Base-by-base conservation (phyloP, 1,139 yeast species). In the Yamadazyma membranifaciens region DNA sequence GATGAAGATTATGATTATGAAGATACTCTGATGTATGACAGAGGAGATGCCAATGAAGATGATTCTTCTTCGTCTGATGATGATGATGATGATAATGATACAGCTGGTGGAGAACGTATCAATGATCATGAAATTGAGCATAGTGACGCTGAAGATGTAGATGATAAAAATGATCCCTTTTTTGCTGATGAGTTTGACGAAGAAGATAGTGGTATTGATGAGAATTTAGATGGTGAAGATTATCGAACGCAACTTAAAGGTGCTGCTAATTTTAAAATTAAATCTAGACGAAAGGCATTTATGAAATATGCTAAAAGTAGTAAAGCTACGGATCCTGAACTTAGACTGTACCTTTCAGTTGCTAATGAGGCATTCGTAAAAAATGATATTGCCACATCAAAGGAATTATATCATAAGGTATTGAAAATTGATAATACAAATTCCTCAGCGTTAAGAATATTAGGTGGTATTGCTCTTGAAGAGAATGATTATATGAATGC, bases 341-440 rank as follows among this genome's bases (percentile, higher is more conserved):
- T 87, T 1, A 71, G 83, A 39, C 69, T 71, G 34, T 59, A 81
- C 38, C 60, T 87, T 29, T 81, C 94, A 4, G 71, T 73, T 49
- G 96, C 95, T 1, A 86, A 87, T 54, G 91, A 83, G 52, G 85
- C 87, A 0, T 89, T 82, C 67, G 95, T 84, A 1, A 58, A 75
- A 9, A 75, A 75, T 38, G 83, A 87, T 50, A 72, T 79, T 31
- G 81, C 76, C 31, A 74, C 67, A 2, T 97, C 98, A 0, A 75
- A 82, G 49, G 69, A 75, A 36, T 60, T 80, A 40, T 84, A 83
- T 50, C 72, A 77, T 36, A 91, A 87, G 51, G 95, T 89, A 9
- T 81, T 92, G 48, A 77, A 81, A 47, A 69, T 78, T 44, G 97
- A 92, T 54, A 82, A 87, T 9, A 78, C 78, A 48, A 87, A 88